A percentile compares a stretch with the other conserved stretches of the same genome.
These are phyloP conservation scores for Hippophae tibetana DNA, from an alignment of 306 rosid genomes.

Conservation along the genomic window DNA sequence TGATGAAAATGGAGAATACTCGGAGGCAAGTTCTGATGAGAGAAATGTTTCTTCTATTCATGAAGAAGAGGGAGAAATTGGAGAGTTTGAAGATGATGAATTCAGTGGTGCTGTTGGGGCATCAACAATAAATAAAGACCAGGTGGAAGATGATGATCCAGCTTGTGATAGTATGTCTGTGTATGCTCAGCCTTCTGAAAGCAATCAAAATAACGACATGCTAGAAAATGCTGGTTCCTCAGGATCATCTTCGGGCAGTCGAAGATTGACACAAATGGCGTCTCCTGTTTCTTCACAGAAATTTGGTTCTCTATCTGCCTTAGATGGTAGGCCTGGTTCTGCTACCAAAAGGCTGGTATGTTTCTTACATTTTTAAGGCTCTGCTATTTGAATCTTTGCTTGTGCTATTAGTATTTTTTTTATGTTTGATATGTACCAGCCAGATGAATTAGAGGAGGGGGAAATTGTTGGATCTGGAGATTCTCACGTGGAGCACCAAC, in stretches of 20 bases:
- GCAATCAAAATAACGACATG: conserved; percentile 34
- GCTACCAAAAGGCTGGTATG: conserved; percentile 62
- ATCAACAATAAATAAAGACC: conserved; percentile 49
- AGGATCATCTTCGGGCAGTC: conserved; percentile 68
- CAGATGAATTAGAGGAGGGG: conserved; percentile 90
- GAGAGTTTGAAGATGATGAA: conserved; percentile 80
- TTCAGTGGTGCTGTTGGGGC: conserved; percentile 57
- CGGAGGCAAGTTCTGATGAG: conserved; percentile 85
- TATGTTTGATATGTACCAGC: conserved; percentile 40
- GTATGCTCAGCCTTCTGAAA: conserved; percentile 48
- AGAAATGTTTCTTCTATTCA: conserved; percentile 67
- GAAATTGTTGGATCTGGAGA: conserved; percentile 90
- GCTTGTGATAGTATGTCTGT: conserved; percentile 49
- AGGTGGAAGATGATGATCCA: conserved; percentile 50
- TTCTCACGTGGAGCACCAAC: conserved; percentile 84
- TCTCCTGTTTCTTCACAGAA: conserved; percentile 80
- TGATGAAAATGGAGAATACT: conserved; percentile 69
- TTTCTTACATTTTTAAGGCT: conserved; percentile 21
- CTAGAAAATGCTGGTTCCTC: conserved; percentile 69
- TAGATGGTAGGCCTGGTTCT: conserved; percentile 77
- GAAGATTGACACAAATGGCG: conserved; percentile 41
- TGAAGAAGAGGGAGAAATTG: conserved; percentile 84
- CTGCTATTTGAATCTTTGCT: conserved; percentile 16
- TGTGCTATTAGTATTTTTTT: conserved; percentile 23
- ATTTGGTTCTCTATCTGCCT: conserved; percentile 84